A percentile compares a stretch with the other conserved stretches of the same genome.
These are phyloP conservation scores for Phytophthora sojae DNA, from an alignment of 352 stramenopile genomes.

Conservation along the genomic window DNA sequence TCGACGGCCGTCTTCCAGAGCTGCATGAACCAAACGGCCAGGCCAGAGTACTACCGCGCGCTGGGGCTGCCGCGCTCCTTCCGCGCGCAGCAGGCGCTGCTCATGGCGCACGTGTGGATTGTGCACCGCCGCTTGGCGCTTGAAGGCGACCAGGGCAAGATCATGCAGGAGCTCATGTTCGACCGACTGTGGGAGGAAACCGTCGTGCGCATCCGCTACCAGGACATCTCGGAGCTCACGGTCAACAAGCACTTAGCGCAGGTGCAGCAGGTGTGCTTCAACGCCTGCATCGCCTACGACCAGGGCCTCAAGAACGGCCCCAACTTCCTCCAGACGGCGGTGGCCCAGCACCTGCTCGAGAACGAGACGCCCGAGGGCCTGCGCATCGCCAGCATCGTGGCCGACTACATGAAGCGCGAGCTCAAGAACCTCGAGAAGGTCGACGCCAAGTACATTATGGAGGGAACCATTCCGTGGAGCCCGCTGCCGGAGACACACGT, in stretches of 20 bases:
- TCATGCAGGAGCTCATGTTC: constrained; percentile 96
- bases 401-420: constrained; percentile 82
- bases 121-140: constrained; percentile 93
- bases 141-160: constrained; percentile 78
- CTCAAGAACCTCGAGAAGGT: constrained; percentile 85
- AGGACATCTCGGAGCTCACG: constrained; percentile 94
- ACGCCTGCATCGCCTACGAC: constrained; percentile 95
- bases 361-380: constrained; percentile 68
- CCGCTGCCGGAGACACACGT: constrained; percentile 42
- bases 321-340: constrained; percentile 58
- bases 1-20: constrained; percentile 84
- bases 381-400: constrained; percentile 64
- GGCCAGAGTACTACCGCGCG: constrained; percentile 75
- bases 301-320: constrained; percentile 76
- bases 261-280: constrained; percentile 96
- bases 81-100: constrained; percentile 92
- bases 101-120: constrained; percentile 97
- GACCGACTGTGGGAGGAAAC: constrained; percentile 97
- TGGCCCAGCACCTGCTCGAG: constrained; percentile 81
- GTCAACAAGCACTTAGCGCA: constrained; percentile 97
- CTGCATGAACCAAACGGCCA: constrained; percentile 84
- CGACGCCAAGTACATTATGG: constrained; percentile 70
- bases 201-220: constrained; percentile 91
- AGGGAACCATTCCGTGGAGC: constrained; percentile 83
- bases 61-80: constrained; percentile 86